Conservation (phyloP, 805 yeast genomes). For the Candida broadrunensis region DNA sequence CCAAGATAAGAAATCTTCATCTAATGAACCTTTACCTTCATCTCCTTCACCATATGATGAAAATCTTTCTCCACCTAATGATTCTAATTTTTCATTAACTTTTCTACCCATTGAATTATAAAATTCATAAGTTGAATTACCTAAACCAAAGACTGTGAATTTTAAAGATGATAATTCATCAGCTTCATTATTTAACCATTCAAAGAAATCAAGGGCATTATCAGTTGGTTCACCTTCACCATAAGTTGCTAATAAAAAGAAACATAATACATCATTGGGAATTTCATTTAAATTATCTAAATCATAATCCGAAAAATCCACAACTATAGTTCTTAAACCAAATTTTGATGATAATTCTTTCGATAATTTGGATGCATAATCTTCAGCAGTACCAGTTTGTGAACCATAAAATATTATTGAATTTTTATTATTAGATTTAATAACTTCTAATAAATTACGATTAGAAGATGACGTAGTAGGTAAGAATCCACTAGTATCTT, state of each 20-base stretch:
- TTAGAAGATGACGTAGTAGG: not conserved
- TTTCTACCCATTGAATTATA: conserved; percentile 80
- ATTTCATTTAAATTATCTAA: conserved; percentile 70
- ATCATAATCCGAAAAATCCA: conserved; percentile 87
- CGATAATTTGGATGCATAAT: conserved; percentile 85
- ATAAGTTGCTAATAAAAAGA: conserved; percentile 83
- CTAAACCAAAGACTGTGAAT: conserved; percentile 84
- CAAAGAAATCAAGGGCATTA: conserved; percentile 79
- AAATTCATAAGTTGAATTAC: conserved; percentile 92
- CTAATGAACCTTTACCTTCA: conserved; percentile 92
- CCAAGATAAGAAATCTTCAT: conserved; percentile 94
- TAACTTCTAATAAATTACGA: conserved; percentile 42
- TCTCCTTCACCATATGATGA: conserved; percentile 90
- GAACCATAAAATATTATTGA: conserved; percentile 86
- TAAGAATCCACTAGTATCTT: conserved; percentile 8
- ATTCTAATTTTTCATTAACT: conserved; percentile 45
- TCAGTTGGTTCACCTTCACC: conserved; percentile 99
- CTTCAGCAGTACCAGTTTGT: conserved; percentile 99
- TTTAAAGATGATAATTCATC: conserved; percentile 56
- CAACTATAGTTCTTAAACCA: conserved; percentile 78
- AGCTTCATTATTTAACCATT: conserved; percentile 58
- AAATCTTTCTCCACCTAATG: conserved; percentile 69
- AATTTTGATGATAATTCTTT: conserved; percentile 83
- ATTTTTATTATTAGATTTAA: conserved; percentile 64
- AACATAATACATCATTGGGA: conserved; percentile 54